Percentiles rank a stretch among this genome's conserved stretches.
Conservation (phyloP, 139 green algal genomes). For the Eudorina sp. region DNA sequence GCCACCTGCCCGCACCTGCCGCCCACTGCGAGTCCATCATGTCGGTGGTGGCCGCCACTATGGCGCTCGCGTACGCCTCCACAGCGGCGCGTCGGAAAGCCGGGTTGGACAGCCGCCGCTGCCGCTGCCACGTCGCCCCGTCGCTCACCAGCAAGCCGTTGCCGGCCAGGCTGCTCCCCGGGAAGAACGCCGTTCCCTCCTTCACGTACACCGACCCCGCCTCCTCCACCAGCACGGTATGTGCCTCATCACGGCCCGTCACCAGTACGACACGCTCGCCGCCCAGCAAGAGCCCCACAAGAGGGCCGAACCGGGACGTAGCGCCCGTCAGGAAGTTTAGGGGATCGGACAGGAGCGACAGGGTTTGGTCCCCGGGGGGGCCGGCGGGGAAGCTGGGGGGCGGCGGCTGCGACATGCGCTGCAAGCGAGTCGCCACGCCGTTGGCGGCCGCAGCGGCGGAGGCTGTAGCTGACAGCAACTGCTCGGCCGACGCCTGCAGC, state of each 20-base stretch:
- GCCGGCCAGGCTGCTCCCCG: constrained; percentile 83
- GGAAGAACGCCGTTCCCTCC: constrained; percentile 94
- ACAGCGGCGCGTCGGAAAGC: constrained; percentile 86
- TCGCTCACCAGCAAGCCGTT: constrained; percentile 89
- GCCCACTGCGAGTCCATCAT: constrained; percentile 34
- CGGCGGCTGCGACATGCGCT: constrained; percentile 43
- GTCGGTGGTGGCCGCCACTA: constrained; percentile 65
- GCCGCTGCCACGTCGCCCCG: constrained; percentile 83
- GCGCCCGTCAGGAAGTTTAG: constrained; percentile 73
- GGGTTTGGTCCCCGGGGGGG: constrained; percentile 74
- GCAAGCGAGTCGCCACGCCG: constrained; percentile 29
- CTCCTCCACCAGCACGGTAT: constrained; percentile 29
- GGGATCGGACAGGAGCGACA: constrained; percentile 75
- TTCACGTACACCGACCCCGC: constrained; percentile 60
- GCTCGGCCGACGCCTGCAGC: not conserved
- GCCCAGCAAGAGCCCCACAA: constrained; percentile 84
- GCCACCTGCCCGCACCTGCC: not conserved
- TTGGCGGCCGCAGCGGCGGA: constrained; percentile 10
- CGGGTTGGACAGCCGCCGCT: constrained; percentile 88
- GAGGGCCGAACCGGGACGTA: constrained; percentile 60
- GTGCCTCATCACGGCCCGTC: constrained; percentile 48
- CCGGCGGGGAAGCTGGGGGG: constrained; percentile 67
- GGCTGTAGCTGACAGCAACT: constrained; percentile 2
- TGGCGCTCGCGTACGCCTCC: constrained; percentile 70
- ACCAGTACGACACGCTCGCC: constrained; percentile 88